Base-by-base conservation (phyloP, 305 asterid species). In the Caryopteris hybrid region DNA sequence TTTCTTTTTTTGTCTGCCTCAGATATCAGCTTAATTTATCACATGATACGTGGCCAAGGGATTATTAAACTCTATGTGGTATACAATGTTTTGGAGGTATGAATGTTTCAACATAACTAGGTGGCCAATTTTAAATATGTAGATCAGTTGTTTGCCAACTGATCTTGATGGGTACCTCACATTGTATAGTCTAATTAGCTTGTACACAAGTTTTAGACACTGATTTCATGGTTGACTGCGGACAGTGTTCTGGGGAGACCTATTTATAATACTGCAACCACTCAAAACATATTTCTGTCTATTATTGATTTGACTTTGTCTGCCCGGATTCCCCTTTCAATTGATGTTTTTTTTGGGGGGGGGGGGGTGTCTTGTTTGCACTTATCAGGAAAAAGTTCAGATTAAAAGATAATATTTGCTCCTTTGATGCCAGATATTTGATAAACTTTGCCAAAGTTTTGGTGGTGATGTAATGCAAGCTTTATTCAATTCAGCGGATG, bases 31-130 rank as follows among this genome's bases (percentile, higher is more conserved):
- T 81, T 88, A 76, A 95, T 95, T 77, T 95, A 95, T 83, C 99
- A 95, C 88, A 95, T 95, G 97, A 92, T 95, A 77, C 99, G 99
- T 48, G 99, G 99, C 68, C 99, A 95, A 85, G 97, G 95, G 75
- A 85, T 91, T 67, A 84, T 95, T 68, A 95, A 95, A 78, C 95
- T 95, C 66, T 95, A 92, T 42, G 99, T 95, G 77, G 97, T 95
- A 62, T 95, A 95, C 95, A 95, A 95, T 62, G 89, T 95, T 68
- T 79, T 95, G 84, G 99, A 95, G 99, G 99, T 95, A 80, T 68
- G 90, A 38, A 43, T 66, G 29, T 21, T 61, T 48, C 5, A 36
- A 23, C 42, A 50, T 11, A 47, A 61, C 62, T 21, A 20, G 38
- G 21, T 57, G 68, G 53, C 54, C 39, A 22, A n/a, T 53, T 38